phyloP scores from a whole-genome alignment of 257 asterid species.

The Solanum tacnaense region DNA sequence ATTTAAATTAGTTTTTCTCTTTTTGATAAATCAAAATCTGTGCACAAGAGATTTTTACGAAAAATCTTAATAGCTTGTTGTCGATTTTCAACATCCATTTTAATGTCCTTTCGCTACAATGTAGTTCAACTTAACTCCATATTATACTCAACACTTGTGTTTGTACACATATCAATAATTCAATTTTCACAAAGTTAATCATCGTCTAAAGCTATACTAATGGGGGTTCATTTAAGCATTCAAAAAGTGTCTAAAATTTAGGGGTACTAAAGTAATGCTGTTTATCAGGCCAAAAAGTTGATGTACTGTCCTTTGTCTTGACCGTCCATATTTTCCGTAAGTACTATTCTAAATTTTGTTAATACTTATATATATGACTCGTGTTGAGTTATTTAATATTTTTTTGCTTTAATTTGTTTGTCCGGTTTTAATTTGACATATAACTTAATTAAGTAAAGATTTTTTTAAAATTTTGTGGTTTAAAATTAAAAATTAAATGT shows the following conservation, averaged over 20 bases:
- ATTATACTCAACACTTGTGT: not conserved
- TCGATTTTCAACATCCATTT: not conserved
- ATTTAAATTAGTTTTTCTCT: too few species aligned
- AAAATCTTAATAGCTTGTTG: not conserved
- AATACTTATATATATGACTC: not conserved
- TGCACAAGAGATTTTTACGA: accelerated
- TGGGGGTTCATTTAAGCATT: not conserved
- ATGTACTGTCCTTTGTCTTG: not conserved
- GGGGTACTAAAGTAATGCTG: not conserved
- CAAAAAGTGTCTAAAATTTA: too few species aligned
- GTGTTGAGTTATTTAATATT: not conserved
- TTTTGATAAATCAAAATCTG: too few species aligned
- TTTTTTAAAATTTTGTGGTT: too few species aligned
- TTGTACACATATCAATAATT: not conserved
- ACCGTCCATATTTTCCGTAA: not conserved
- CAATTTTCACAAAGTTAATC: not conserved
- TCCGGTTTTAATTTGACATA: too few species aligned
- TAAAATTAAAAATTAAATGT: too few species aligned
- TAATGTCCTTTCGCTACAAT: too few species aligned
- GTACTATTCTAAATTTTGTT: not conserved
- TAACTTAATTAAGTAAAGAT: too few species aligned
- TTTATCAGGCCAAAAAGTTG: not conserved
- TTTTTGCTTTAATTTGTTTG: too few species aligned
- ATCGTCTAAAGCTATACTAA: not conserved
- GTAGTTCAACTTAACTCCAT: not conserved